Evolutionary conservation across 2,329 filamentous ascomycete species (phyloP).

Genomic region (Akanthomyces dipterigenus): DNA sequence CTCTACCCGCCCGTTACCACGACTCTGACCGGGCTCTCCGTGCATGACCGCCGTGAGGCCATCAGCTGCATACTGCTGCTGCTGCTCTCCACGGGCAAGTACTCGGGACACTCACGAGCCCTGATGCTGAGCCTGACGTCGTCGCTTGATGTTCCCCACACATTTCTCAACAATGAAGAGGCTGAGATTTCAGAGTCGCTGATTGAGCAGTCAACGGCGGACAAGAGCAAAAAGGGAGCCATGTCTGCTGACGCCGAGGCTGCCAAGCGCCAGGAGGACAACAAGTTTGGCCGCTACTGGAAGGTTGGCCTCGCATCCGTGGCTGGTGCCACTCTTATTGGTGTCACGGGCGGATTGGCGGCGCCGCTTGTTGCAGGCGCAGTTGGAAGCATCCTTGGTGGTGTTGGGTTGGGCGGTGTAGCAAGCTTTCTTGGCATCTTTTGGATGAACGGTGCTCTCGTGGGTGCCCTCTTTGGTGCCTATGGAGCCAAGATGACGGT

Average conservation of each 20-base stretch:
- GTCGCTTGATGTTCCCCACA: slow-evolving; percentile 55
- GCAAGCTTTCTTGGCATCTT: slow-evolving; percentile 81
- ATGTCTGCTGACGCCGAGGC: slow-evolving; percentile 74
- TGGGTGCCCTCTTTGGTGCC: slow-evolving; percentile 82
- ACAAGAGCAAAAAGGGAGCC: slow-evolving; percentile 30
- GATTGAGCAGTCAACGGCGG: slow-evolving; percentile 53
- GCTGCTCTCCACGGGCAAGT: slow-evolving; percentile 64
- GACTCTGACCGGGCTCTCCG: slow-evolving; percentile 49
- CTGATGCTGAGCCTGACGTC: slow-evolving; percentile 63
- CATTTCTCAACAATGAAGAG: slow-evolving; percentile 61
- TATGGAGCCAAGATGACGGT: slow-evolving; percentile 71
- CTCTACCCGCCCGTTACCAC: slow-evolving; percentile 48
- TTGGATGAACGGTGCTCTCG: slow-evolving; percentile 77
- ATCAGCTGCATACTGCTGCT: slow-evolving; percentile 65
- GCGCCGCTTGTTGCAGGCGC: slow-evolving; percentile 83
- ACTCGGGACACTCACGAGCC: slow-evolving; percentile 65
- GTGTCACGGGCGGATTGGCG: slow-evolving; percentile 83
- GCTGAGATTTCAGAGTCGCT: slow-evolving; percentile 69
- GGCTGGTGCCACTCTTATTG: slow-evolving; percentile 83
- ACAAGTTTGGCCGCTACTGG: slow-evolving; percentile 67
- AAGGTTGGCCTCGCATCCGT: slow-evolving; percentile 87
- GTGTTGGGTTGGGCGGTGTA: slow-evolving; percentile 76
- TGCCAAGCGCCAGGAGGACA: slow-evolving; percentile 64
- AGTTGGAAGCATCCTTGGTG: slow-evolving; percentile 76
- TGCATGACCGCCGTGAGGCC: slow-evolving; percentile 54